A percentile compares a stretch with the other conserved stretches of the same genome.
These are phyloP conservation scores for Podospora australis DNA, from an alignment of 495 filamentous ascomycete species.

Conservation along the genomic window DNA sequence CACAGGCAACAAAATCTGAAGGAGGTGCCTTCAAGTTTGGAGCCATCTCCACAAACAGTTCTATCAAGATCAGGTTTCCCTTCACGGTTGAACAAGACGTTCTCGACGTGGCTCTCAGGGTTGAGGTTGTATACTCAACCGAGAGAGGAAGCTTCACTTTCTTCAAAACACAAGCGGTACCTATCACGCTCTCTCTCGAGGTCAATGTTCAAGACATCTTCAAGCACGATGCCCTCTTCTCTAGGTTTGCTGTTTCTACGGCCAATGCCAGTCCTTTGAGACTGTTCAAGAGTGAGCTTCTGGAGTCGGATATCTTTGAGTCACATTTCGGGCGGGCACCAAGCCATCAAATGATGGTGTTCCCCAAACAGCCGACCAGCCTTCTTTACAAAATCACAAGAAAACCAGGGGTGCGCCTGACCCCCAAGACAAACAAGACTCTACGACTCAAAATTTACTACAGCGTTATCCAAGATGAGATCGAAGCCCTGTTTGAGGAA, in stretches of 20 bases:
- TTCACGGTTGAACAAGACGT: slow-evolving; percentile 80
- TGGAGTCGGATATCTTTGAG: slow-evolving; percentile 61
- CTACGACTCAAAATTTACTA: slow-evolving; percentile 72
- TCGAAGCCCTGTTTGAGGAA: slow-evolving; percentile 39
- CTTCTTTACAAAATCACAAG: slow-evolving; percentile 72
- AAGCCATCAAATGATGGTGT: slow-evolving; percentile 56
- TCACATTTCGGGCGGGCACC: slow-evolving; percentile 54
- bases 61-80: slow-evolving; percentile 59
- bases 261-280: slow-evolving; percentile 67
- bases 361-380: slow-evolving; percentile 72
- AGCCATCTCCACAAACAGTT: slow-evolving; percentile 43
- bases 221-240: slow-evolving; percentile 74
- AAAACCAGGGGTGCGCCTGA: slow-evolving; percentile 26
- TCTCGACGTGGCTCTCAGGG: slow-evolving; percentile 60
- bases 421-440: slow-evolving; percentile 38
- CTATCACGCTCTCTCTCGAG: slow-evolving; percentile 70
- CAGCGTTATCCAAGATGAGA: slow-evolving; percentile 68
- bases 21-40: slow-evolving; percentile 63
- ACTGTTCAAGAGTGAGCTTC: slow-evolving; percentile 61
- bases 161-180: slow-evolving; percentile 54
- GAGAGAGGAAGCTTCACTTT: slow-evolving; percentile 65
- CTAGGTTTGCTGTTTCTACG: slow-evolving; percentile 81
- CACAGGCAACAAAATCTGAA: slow-evolving; percentile 52
- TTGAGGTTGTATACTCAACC: slow-evolving; percentile 76
- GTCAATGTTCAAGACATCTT: slow-evolving; percentile 98